These are phyloP conservation scores for Leptographium galeiforme DNA, from an alignment of 2,329 filamentous ascomycete species.

Conservation along the genomic window DNA sequence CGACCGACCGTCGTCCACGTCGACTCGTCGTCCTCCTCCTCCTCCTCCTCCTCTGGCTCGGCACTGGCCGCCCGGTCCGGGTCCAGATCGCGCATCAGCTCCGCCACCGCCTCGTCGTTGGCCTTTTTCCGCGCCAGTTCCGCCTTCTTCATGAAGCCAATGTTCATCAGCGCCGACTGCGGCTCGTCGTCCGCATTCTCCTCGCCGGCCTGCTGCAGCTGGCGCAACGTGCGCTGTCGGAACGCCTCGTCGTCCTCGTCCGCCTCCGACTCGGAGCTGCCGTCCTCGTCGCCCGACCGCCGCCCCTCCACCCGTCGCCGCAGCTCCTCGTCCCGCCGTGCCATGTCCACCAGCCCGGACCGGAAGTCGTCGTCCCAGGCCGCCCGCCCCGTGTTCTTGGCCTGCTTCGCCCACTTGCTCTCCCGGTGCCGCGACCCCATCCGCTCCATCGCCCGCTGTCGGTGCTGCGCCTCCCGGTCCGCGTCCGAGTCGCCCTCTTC, in stretches of 20 bases:
- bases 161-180: conserved; percentile 57
- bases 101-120: conserved; percentile 64
- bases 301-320: conserved; percentile 67
- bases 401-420: conserved; percentile 82
- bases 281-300: conserved; percentile 12
- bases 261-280: conserved; percentile 16
- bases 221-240: conserved; percentile 32
- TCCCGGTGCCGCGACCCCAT: conserved; percentile 78
- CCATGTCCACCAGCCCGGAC: conserved; percentile 65
- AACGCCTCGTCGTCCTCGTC: conserved; percentile 47
- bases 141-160: conserved; percentile 92
- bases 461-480: conserved; percentile 52
- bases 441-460: conserved; percentile 66
- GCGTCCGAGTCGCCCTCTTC: conserved; percentile 53
- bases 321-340: conserved; percentile 68
- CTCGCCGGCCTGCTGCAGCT: conserved; percentile 26
- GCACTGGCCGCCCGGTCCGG: neutral
- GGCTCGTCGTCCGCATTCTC: conserved; percentile 30
- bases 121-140: conserved; percentile 64
- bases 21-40: neutral
- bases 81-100: conserved; percentile 60
- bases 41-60: conserved; percentile 6
- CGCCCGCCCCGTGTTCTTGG: conserved; percentile 64
- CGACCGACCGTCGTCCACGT: conserved; percentile 7
- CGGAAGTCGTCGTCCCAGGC: conserved; percentile 85